Conservation (phyloP, 1,284 basidiomycete species). For the Trichosporon sp. region DNA sequence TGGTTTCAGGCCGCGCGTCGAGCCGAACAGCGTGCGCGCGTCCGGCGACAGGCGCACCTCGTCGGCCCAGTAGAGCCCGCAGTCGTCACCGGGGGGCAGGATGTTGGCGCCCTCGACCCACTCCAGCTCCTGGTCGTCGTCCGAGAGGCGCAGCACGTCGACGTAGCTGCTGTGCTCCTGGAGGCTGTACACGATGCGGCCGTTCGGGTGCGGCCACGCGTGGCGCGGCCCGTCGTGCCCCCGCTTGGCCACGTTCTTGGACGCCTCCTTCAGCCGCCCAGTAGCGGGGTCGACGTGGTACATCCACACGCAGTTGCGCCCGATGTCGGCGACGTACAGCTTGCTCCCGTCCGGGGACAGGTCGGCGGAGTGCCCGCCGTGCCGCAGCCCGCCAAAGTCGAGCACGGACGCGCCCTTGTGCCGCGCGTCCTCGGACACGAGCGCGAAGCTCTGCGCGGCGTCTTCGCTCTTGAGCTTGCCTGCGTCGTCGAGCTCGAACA, state of each 20-base stretch:
- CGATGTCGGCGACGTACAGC: slow-evolving; percentile 45
- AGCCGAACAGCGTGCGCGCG: slow-evolving; percentile 41
- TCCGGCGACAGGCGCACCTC: slow-evolving; percentile 44
- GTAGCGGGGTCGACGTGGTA: slow-evolving; percentile 37
- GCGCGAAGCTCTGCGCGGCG: slow-evolving; percentile 21
- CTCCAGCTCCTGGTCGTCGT: slow-evolving; percentile 16
- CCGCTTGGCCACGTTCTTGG: slow-evolving; percentile 44
- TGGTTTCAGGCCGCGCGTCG: slow-evolving; percentile 42
- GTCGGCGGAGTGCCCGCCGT: slow-evolving; percentile 41
- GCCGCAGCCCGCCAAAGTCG: slow-evolving; percentile 43
- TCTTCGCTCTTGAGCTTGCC: slow-evolving; percentile 33
- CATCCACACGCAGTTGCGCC: slow-evolving; percentile 49
- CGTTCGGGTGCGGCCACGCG: slow-evolving; percentile 48
- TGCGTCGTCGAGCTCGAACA: slow-evolving; percentile 36
- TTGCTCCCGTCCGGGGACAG: slow-evolving; percentile 39
- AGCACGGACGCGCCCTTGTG: slow-evolving; percentile 22
- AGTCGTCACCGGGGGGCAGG: slow-evolving; percentile 16
- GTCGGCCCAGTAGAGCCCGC: slow-evolving; percentile 41
- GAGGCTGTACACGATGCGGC: slow-evolving; percentile 46
- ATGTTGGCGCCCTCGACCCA: slow-evolving; percentile 23
- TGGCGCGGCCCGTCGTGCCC: slow-evolving; percentile 48
- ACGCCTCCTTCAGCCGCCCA: slow-evolving; percentile 33
- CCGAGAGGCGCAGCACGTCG: slow-evolving; percentile 21
- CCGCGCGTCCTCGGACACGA: slow-evolving; percentile 12
- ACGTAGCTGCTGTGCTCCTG: slow-evolving; percentile 26